Percentiles rank a stretch among this genome's conserved stretches.
These are phyloP conservation scores for Clarireedia paspali DNA, from an alignment of 2,329 filamentous ascomycete species.

Conservation along the genomic window DNA sequence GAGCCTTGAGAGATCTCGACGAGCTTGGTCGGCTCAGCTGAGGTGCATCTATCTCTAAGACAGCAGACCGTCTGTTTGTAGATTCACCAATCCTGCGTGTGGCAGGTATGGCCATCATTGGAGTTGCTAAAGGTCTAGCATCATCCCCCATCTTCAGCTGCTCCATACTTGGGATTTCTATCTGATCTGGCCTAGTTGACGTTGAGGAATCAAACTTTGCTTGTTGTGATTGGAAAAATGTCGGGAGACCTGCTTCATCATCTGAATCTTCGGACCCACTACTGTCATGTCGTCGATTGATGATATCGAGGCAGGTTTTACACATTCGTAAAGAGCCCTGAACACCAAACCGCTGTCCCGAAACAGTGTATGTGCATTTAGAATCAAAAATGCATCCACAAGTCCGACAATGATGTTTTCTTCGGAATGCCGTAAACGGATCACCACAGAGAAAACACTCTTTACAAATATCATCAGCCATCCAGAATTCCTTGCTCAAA, in stretches of 20 bases:
- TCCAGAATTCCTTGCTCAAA: conserved; percentile 94
- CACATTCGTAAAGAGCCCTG: conserved; percentile 80
- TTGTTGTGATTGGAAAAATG: conserved; percentile 50
- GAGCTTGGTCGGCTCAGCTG: conserved; percentile 87
- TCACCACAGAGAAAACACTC: conserved; percentile 92
- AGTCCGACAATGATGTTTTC: conserved; percentile 92
- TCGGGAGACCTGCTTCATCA: conserved; percentile 62
- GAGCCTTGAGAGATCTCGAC: conserved; percentile 77
- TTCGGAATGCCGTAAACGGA: conserved; percentile 84
- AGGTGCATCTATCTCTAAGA: conserved; percentile 83
- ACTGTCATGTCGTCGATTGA: conserved; percentile 82
- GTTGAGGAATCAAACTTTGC: conserved; percentile 35
- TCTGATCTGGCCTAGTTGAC: conserved; percentile 33
- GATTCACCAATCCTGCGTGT: conserved; percentile 63
- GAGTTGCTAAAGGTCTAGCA: conserved; percentile 50
- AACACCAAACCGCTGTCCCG: conserved; percentile 81
- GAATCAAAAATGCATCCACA: conserved; percentile 99
- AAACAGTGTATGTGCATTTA: conserved; percentile 88
- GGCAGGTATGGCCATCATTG: conserved; percentile 64
- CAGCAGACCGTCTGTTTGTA: conserved; percentile 73
- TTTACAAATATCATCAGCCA: conserved; percentile 97
- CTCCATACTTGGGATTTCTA: conserved; percentile 30
- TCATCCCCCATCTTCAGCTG: conserved; percentile 32
- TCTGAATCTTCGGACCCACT: conserved; percentile 82
- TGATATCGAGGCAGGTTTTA: conserved; percentile 85